phyloP scores from a whole-genome alignment of 176 grass and related monocot genomes.

The Rhynchospora pubera region DNA sequence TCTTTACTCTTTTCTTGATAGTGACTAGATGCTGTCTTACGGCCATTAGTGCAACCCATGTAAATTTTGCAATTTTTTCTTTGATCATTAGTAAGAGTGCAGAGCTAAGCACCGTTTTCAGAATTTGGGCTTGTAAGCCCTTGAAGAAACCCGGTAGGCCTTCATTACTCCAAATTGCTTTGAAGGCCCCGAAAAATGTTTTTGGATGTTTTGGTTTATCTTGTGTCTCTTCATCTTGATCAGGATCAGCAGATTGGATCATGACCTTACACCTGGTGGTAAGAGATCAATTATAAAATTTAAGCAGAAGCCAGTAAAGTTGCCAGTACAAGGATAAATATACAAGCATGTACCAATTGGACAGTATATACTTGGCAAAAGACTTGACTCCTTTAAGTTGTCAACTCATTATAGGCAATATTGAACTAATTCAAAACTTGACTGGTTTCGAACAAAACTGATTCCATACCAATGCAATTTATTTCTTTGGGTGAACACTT shows the following conservation, averaged over 20 bases:
- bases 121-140: constrained; percentile 82
- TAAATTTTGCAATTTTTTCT: constrained; percentile 88
- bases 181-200: constrained; percentile 64
- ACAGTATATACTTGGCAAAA: not conserved
- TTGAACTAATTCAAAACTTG: not conserved
- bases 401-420: not conserved
- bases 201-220: constrained; percentile 43
- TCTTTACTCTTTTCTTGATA: constrained; percentile 63
- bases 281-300: not conserved
- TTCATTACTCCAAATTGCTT: constrained; percentile 82
- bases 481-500: not conserved
- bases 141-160: constrained; percentile 91
- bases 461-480: not conserved
- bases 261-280: constrained; percentile 84
- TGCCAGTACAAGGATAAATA: not conserved
- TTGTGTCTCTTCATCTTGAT: constrained; percentile 38
- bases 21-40: constrained; percentile 51
- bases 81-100: constrained; percentile 98
- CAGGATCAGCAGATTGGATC: constrained; percentile 68
- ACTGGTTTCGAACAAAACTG: not conserved
- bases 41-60: constrained; percentile 80
- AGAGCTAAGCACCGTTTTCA: constrained; percentile 94
- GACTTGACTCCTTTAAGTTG: not conserved
- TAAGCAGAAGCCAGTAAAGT: not conserved
- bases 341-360: too few relatives aligned